Percentiles rank a stretch among this genome's conserved stretches.
These are phyloP conservation scores for Powellomyces hirtus DNA, from an alignment of 192 early-diverging fungal species.

Conservation along the genomic window DNA sequence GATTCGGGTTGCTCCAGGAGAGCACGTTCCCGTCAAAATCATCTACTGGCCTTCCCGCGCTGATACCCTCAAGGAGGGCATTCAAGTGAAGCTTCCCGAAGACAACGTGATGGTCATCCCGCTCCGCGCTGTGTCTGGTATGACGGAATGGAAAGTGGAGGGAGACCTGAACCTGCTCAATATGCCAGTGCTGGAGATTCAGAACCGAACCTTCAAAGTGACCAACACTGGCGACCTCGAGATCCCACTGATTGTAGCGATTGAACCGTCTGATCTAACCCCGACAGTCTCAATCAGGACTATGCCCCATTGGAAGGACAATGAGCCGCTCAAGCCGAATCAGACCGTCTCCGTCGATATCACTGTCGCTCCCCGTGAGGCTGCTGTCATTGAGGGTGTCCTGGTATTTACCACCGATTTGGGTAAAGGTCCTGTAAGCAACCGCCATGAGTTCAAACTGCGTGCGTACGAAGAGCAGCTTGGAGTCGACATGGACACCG, in stretches of 20 bases:
- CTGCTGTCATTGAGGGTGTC: constrained; percentile 27
- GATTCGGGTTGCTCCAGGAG: constrained; percentile 32
- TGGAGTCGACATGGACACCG: constrained; percentile 41
- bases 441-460: constrained; percentile 41
- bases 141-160: constrained; percentile 40
- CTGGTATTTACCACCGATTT: constrained; percentile 41
- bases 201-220: constrained; percentile 35
- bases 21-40: constrained; percentile 29
- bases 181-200: constrained; percentile 48
- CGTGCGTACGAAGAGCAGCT: constrained; percentile 48
- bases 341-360: constrained; percentile 26
- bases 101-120: constrained; percentile 28
- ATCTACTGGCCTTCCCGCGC: constrained; percentile 32
- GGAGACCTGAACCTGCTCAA: constrained; percentile 44
- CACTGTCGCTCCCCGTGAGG: constrained; percentile 33
- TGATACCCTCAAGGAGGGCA: constrained; percentile 44
- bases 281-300: constrained; percentile 13
- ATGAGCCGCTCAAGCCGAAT: constrained; percentile 10
- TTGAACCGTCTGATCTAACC: constrained; percentile 29
- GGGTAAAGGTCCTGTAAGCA: constrained; percentile 28
- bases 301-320: neutral
- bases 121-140: constrained; percentile 31
- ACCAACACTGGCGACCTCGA: constrained; percentile 47
- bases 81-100: constrained; percentile 35
- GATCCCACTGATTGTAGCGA: constrained; percentile 42